phyloP scores from a whole-genome alignment of 371 early-diverging fungal genomes.

The Mortierella sp. region DNA sequence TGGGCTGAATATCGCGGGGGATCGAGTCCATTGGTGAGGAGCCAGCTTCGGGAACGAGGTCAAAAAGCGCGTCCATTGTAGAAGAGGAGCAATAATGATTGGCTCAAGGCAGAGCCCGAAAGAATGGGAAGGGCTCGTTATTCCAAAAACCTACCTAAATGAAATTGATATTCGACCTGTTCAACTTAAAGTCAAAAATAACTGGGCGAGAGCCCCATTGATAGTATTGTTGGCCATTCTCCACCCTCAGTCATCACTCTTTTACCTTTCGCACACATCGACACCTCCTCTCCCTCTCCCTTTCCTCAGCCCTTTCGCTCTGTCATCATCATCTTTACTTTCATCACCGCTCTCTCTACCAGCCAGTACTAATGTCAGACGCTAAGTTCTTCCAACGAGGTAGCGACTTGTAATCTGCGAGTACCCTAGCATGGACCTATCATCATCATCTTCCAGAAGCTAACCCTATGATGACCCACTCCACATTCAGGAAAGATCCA shows the following conservation, averaged over 20 bases:
- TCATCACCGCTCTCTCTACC: not conserved
- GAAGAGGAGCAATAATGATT: not conserved
- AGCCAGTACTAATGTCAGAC: conserved; percentile 66
- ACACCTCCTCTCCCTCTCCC: not conserved
- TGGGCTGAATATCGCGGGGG: no score
- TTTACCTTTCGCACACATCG: not conserved
- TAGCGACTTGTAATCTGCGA: conserved; percentile 30
- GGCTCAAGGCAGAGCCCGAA: not conserved
- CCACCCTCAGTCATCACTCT: not conserved
- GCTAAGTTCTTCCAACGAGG: conserved; percentile 89
- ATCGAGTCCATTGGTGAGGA: not conserved
- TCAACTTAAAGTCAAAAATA: not conserved
- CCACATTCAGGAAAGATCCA: conserved; percentile 87
- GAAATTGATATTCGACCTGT: no score
- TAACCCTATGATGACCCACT: not conserved
- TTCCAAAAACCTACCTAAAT: no score
- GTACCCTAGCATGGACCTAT: not conserved
- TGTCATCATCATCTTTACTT: not conserved
- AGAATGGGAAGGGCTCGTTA: conserved; percentile 1
- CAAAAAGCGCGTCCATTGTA: conserved; percentile 17
- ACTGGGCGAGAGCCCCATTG: not conserved
- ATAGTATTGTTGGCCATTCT: not conserved
- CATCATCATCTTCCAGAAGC: not conserved
- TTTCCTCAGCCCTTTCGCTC: not conserved
- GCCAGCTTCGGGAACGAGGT: conserved; percentile 4